Base-by-base conservation (phyloP, 1,284 basidiomycete genomes). In the Marasmius fiardii region DNA sequence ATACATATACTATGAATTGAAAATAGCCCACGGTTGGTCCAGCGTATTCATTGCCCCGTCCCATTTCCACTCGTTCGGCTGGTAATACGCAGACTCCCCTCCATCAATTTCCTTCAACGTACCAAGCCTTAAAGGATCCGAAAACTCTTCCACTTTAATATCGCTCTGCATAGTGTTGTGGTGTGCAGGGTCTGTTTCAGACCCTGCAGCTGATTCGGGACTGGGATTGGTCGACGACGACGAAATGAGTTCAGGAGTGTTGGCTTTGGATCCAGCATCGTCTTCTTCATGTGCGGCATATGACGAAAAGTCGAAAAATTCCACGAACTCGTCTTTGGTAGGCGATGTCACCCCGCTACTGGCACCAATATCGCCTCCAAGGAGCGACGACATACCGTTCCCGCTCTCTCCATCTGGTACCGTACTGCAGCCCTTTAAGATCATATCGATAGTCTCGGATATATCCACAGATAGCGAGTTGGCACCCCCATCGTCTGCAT, bases 1-100 rank as follows among this genome's bases (percentile, higher is more conserved):
- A 18, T 20, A 11, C 12, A 37, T 37, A 20, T 65, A 68, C 71
- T 74, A 82, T 73, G 75, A 80, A 63, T 77, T 80, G 67, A 76
- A 84, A 61, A 90, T 82, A 34, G 85, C 85, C 88, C 88, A 91
- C 23, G 86, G 77, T 65, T 81, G 83, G 5, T 91, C 89, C 57
- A 77, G 66, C 33, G 79, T 69, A 55, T 77, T 70, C 85, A 90
- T 88, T 28, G 76, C 65, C 58, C 77, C 76, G 56, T 89, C 88
- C 82, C 83, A 91, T 71, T 87, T 90, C 83, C 83, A 91, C 52
- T 77, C 76, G 53, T 73, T 76, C 34, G 76, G 61, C 58, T 85
- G 82, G 69, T 82, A 90, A 67, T 86, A 89, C 54, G 82, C 76
- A 23, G 83, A 80, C 72, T 90, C 87, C 48, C 87, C 87, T 44